Base-by-base conservation (phyloP, 2,329 filamentous ascomycete species). In the Beauveria rudraprayagi region DNA sequence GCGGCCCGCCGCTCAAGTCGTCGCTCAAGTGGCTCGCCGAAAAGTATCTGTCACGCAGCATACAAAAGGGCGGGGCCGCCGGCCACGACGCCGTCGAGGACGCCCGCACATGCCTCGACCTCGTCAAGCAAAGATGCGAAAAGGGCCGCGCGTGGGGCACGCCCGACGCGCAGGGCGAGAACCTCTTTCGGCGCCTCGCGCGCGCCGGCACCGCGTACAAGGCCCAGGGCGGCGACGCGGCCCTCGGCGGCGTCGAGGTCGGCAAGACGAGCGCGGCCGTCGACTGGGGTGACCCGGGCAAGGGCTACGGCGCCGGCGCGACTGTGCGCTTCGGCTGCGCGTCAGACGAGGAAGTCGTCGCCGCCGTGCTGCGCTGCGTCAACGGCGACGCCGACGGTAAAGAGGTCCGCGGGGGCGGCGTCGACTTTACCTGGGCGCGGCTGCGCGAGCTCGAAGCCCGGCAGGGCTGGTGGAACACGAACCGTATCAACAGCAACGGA, bases 1-100 rank as follows among this genome's bases (percentile, higher is more conserved):
- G 91, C 41, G 94, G 94, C 0, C 88, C 91, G 1, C 93, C 93
- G 0, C 82, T 96, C 64, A 97, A 96, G 72, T 92, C 91, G 46
- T 91, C 90, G 2, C 81, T 99, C 60, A 97, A 95, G 75, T 97
- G 86, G 80, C 84, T 99, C 2, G 83, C 89, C 0, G 87, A 93
- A 66, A 94, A 93, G 70, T 96, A 93, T 68, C 82, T 97, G 19
- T 83, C 83, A 56, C 88, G 90, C 61, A 90, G 95, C 71, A 96
- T 99, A 58, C 94, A 99, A 71, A 91, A 90, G 68, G 86, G 86
- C 48, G 89, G 88, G 56, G 79, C 80, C 17, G 71, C 71, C 17
- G 94, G 94, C 17, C 94, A 99, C 71, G 88, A 97, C 78, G 94
- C 90, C 62, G 83, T 96, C 64, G 94, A 99, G 73, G 94, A 99